Percentiles rank a stretch among this genome's conserved stretches.
phyloP scores from a whole-genome alignment of 768 basidiomycete genomes.

The Hebeloma cylindrosporum region DNA sequence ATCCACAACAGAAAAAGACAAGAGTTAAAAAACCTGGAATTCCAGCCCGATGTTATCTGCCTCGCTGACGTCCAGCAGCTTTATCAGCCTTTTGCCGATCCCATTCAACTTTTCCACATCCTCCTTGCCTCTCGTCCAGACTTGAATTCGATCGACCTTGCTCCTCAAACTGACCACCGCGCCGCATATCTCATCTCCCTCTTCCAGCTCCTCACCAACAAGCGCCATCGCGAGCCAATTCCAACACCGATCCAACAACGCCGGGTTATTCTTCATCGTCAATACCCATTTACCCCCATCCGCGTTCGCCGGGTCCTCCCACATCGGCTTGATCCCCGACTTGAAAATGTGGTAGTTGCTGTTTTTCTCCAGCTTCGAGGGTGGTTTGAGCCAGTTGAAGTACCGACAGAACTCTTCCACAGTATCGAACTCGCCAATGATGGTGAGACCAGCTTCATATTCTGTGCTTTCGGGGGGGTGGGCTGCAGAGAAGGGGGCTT shows the following conservation, averaged over 20 bases:
- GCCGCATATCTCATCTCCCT: slow-evolving; percentile 73
- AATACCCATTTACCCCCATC: slow-evolving; percentile 95
- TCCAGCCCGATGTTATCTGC: slow-evolving; percentile 84
- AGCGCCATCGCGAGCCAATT: slow-evolving; percentile 88
- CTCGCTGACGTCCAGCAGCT: slow-evolving; percentile 81
- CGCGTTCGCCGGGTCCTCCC: slow-evolving; percentile 93
- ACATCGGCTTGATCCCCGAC: slow-evolving; percentile 93
- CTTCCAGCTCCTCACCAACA: slow-evolving; percentile 80
- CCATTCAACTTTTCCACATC: slow-evolving; percentile 83
- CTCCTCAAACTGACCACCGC: slow-evolving; percentile 85
- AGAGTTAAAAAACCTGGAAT: slow-evolving; percentile 76
- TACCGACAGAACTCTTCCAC: slow-evolving; percentile 90
- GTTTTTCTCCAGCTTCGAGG: slow-evolving; percentile 84
- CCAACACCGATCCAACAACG: slow-evolving; percentile 85
- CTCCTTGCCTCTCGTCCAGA: slow-evolving; percentile 87
- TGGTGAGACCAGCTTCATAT: slow-evolving; percentile 84
- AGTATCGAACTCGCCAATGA: slow-evolving; percentile 88
- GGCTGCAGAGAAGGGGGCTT: slow-evolving; percentile 31
- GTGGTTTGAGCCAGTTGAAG: slow-evolving; percentile 93
- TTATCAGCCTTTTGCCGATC: slow-evolving; percentile 81
- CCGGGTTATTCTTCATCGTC: slow-evolving; percentile 84
- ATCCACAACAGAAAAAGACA: neutral
- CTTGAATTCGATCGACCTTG: slow-evolving; percentile 87
- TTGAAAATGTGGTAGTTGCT: slow-evolving; percentile 97
- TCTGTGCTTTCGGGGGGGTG: slow-evolving; percentile 63